phyloP scores from a whole-genome alignment of 257 asterid genomes.

The Apocynum venetum region DNA sequence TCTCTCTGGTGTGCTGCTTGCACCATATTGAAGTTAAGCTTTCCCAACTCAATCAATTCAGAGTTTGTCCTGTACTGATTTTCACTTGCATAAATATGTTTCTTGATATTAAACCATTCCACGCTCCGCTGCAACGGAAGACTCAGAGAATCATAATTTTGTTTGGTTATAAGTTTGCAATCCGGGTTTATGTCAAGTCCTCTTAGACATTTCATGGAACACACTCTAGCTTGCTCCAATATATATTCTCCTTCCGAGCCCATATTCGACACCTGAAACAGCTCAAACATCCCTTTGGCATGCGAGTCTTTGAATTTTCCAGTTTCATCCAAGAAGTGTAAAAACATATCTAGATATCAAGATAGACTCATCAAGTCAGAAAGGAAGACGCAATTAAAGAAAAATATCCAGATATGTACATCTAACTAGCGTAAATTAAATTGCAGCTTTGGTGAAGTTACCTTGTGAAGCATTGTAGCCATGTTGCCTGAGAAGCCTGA shows the following conservation, averaged over 20 bases:
- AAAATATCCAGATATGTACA: too few species aligned
- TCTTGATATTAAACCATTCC: constrained; percentile 46
- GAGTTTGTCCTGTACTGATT: constrained; percentile 3
- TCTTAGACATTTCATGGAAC: neutral
- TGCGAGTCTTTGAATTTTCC: constrained; percentile 17
- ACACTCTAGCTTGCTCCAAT: constrained; percentile 23
- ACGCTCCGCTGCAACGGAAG: constrained; percentile 42
- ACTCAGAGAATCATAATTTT: neutral
- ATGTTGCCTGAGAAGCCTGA: constrained; percentile 47
- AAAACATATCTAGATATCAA: constrained; percentile 28
- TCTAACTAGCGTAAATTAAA: too few species aligned
- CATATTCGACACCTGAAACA: constrained; percentile 49
- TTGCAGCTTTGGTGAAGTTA: neutral
- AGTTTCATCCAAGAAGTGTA: constrained; percentile 20
- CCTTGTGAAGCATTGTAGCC: constrained; percentile 51
- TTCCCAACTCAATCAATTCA: constrained; percentile 33
- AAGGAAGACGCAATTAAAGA: too few species aligned
- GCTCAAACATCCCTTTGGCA: constrained; percentile 26
- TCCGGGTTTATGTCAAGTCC: neutral
- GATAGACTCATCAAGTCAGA: too few species aligned
- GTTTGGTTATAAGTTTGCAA: neutral
- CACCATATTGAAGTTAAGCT: constrained; percentile 47
- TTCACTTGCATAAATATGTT: constrained; percentile 22
- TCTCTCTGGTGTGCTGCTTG: constrained; percentile 53
- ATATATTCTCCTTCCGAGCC: constrained; percentile 32